Conservation (phyloP, 2,329 filamentous ascomycete genomes). For the Neonectria magnoliae region DNA sequence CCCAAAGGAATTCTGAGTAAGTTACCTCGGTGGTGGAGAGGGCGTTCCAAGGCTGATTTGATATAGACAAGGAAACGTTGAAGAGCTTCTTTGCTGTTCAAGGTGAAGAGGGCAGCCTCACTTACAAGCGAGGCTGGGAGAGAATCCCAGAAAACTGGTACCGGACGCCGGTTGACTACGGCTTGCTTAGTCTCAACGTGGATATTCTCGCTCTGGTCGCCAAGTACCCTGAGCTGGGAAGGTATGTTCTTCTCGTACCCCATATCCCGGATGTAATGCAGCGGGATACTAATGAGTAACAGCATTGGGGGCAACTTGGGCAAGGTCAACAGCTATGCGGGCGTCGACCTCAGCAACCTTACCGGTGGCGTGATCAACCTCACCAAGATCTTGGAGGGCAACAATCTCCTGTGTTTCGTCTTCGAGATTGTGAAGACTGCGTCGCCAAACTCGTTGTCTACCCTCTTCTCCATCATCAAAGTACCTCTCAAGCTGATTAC, state of each 20-base stretch:
- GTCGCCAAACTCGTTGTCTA: constrained; percentile 18
- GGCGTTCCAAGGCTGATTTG: neutral
- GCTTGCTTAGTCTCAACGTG: constrained; percentile 49
- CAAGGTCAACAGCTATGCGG: constrained; percentile 58
- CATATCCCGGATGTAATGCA: too few relatives aligned
- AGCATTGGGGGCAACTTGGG: constrained; percentile 63
- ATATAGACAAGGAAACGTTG: constrained; percentile 48
- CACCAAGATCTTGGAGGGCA: constrained; percentile 52
- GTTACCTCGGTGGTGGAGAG: neutral
- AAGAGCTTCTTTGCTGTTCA: constrained; percentile 58
- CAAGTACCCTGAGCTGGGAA: constrained; percentile 51
- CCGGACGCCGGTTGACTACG: constrained; percentile 53
- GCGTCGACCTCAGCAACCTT: constrained; percentile 54
- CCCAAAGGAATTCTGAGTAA: constrained; percentile 45
- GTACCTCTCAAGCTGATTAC: constrained; percentile 18
- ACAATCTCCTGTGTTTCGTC: constrained; percentile 56
- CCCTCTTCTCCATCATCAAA: constrained; percentile 14
- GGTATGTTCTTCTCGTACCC: neutral
- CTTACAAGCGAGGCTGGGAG: constrained; percentile 58
- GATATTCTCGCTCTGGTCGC: constrained; percentile 50
- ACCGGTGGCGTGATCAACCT: constrained; percentile 57
- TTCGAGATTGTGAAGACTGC: constrained; percentile 50
- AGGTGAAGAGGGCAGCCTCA: constrained; percentile 50
- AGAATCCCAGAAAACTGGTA: constrained; percentile 64
- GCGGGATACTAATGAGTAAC: constrained; percentile 6